Percentiles rank a stretch among this genome's conserved stretches.
Evolutionary conservation across 306 rosid species (phyloP).

Genomic region (Cicer cuneatum): DNA sequence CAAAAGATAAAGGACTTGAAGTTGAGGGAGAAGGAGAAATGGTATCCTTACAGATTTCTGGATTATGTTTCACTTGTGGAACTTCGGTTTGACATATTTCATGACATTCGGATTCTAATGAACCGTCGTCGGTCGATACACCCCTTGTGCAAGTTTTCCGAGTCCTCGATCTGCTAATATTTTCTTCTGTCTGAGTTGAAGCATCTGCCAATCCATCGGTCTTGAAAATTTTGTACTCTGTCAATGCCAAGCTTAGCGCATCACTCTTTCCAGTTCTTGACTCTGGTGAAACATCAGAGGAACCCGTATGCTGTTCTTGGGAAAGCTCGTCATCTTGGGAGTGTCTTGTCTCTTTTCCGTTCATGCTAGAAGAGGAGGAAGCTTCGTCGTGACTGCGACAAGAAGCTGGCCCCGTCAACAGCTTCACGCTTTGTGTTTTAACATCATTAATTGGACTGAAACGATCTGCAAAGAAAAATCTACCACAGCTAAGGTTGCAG

Average conservation of each 20-base stretch:
- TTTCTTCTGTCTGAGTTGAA: slow-evolving; percentile 94
- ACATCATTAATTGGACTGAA: slow-evolving; percentile 69
- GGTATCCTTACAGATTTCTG: slow-evolving; percentile 62
- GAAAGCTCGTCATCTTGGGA: slow-evolving; percentile 84
- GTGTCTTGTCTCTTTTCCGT: slow-evolving; percentile 76
- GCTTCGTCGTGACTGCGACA: slow-evolving; percentile 81
- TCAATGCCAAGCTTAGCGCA: slow-evolving; percentile 78
- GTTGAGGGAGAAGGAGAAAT: slow-evolving; percentile 75
- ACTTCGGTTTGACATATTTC: slow-evolving; percentile 54
- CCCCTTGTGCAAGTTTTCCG: slow-evolving; percentile 90
- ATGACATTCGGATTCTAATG: slow-evolving; percentile 59
- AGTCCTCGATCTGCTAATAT: slow-evolving; percentile 52
- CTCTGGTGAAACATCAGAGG: slow-evolving; percentile 78
- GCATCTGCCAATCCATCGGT: slow-evolving; percentile 91
- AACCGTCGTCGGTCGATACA: slow-evolving; percentile 89
- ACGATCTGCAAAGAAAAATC: slow-evolving; percentile 55
- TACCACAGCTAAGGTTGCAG: slow-evolving; percentile 28
- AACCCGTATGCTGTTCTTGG: slow-evolving; percentile 60
- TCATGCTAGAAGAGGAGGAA: slow-evolving; percentile 86
- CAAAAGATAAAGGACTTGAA: slow-evolving; percentile 75
- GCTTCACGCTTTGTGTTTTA: slow-evolving; percentile 70
- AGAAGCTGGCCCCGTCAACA: slow-evolving; percentile 73
- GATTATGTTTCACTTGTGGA: slow-evolving; percentile 61
- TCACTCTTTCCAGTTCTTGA: slow-evolving; percentile 66
- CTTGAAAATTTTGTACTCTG: slow-evolving; percentile 85